phyloP scores from a whole-genome alignment of 352 stramenopile species.

The Globisporangium echinulatum region DNA sequence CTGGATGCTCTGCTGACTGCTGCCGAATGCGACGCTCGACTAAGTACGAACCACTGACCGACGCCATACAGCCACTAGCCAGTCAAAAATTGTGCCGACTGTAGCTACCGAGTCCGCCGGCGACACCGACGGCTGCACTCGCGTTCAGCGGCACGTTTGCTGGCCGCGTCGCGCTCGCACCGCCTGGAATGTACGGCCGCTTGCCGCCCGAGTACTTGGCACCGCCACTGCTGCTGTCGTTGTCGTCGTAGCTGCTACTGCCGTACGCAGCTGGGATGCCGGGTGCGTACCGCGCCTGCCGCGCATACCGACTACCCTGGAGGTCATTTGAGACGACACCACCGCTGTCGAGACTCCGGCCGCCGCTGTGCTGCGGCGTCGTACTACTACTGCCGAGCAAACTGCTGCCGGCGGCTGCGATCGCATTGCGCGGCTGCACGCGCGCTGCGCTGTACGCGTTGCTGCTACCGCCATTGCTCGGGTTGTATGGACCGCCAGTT shows the following conservation, averaged over 20 bases:
- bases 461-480: conserved; percentile 1
- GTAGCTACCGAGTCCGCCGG: conserved; percentile 47
- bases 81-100: conserved; percentile 76
- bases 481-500: neutral
- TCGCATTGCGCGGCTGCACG: conserved; percentile 55
- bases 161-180: conserved; percentile 13
- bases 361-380: conserved; percentile 37
- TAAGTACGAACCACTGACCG: neutral
- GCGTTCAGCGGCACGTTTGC: conserved; percentile 23
- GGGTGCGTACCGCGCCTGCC: conserved; percentile 71
- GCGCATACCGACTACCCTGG: conserved; percentile 67
- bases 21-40: neutral
- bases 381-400: conserved; percentile 49
- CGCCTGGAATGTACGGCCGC: conserved; percentile 39
- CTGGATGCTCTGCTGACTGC: neutral
- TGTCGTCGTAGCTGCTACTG: conserved; percentile 10
- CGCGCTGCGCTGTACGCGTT: conserved; percentile 35
- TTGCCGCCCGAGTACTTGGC: conserved; percentile 51
- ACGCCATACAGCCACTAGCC: neutral
- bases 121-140: conserved; percentile 44
- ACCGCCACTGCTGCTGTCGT: conserved; percentile 28
- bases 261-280: conserved; percentile 38
- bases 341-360: conserved; percentile 40
- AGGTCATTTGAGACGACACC: conserved; percentile 27
- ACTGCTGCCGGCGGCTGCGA: conserved; percentile 61